Percentiles rank a stretch among this genome's conserved stretches.
Evolutionary conservation across 495 filamentous ascomycete genomes (phyloP).

Genomic region (Venustampulla echinocandica): DNA sequence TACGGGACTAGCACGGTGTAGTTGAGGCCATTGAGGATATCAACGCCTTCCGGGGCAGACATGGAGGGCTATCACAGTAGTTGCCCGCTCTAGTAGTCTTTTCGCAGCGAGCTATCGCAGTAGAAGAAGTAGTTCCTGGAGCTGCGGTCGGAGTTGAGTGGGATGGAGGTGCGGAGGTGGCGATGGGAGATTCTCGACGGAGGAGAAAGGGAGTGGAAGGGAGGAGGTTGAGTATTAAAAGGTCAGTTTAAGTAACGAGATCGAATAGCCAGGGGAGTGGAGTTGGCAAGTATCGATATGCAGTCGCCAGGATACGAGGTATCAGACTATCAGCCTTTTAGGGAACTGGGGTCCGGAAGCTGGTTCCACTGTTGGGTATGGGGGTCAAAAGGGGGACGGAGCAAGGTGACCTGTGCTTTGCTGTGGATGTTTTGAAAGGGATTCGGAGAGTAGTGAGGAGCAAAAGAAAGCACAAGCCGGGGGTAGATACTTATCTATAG

Average conservation of each 20-base stretch:
- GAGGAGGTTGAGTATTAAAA: not conserved
- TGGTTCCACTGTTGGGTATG: too few species aligned
- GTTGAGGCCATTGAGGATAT: constrained; percentile 35
- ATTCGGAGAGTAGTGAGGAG: too few species aligned
- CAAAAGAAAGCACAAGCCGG: not conserved
- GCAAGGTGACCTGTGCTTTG: too few species aligned
- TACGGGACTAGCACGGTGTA: constrained; percentile 42
- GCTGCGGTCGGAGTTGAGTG: not conserved
- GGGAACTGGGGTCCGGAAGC: too few species aligned
- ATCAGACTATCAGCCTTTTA: too few species aligned
- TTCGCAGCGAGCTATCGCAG: not conserved
- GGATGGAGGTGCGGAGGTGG: not conserved
- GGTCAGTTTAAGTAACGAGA: not conserved
- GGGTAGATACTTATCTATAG: too few species aligned
- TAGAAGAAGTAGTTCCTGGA: not conserved
- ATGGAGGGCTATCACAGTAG: not conserved
- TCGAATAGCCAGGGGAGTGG: not conserved
- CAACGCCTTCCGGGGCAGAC: constrained; percentile 19
- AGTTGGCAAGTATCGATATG: not conserved
- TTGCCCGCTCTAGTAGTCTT: not conserved
- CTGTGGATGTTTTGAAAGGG: too few species aligned
- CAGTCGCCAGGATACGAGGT: too few species aligned
- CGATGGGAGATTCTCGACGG: not conserved
- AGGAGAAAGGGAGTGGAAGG: not conserved
- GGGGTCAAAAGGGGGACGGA: too few species aligned